Percentiles rank a stretch among this genome's conserved stretches.
Evolutionary conservation across 352 stramenopile genomes (phyloP).

Genomic region (Elongisporangium senticosum): DNA sequence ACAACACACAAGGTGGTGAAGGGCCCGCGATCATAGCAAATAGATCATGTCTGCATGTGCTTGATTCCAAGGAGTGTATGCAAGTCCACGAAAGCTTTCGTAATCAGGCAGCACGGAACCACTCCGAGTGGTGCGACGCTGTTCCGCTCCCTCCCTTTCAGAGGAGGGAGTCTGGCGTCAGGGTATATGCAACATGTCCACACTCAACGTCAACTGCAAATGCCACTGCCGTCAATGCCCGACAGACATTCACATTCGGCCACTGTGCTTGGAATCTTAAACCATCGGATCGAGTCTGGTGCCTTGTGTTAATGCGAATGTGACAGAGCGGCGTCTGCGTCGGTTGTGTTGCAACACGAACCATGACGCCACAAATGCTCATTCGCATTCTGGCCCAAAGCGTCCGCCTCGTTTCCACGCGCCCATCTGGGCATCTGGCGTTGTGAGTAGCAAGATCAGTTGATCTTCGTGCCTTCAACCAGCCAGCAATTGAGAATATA

Average conservation of each 20-base stretch:
- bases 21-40: background rate
- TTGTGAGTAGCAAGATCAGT: background rate
- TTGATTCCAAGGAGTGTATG: background rate
- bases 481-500: background rate
- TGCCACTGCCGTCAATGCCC: background rate
- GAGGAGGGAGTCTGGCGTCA: background rate
- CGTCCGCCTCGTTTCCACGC: too few species aligned
- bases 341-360: background rate
- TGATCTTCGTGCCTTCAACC: background rate
- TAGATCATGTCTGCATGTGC: background rate
- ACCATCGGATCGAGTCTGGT: background rate
- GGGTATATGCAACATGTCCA: background rate
- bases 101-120: background rate
- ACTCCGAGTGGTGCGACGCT: background rate
- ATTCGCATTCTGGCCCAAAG: background rate
- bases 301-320: background rate
- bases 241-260: background rate
- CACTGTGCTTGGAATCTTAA: background rate
- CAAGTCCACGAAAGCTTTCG: background rate
- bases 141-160: background rate
- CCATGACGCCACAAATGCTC: background rate
- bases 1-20: background rate
- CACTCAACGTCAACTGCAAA: background rate
- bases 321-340: background rate
- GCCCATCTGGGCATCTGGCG: background rate